Evolutionary conservation across 768 basidiomycete species (phyloP).

Genomic region (Pisolithus sp.): DNA sequence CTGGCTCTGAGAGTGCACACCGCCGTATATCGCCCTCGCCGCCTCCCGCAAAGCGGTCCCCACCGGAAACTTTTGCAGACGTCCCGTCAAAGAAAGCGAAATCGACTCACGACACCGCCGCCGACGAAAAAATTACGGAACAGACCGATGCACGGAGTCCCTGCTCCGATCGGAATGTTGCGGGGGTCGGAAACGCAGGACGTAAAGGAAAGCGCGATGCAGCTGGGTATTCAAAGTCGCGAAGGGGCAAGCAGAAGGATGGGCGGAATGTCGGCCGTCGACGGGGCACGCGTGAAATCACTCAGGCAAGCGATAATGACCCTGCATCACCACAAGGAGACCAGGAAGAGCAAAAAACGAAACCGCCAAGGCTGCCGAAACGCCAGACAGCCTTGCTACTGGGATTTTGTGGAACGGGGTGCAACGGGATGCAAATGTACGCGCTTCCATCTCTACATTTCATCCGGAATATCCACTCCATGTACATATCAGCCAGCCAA

Average conservation of each 20-base stretch:
- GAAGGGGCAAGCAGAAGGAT: conserved; percentile 32
- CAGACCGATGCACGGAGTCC: too few species aligned
- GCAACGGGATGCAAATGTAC: conserved; percentile 94
- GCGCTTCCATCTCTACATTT: conserved; percentile 17
- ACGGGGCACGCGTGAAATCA: conserved; percentile 33
- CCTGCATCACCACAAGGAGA: neutral
- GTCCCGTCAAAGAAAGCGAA: neutral
- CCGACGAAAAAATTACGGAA: too few species aligned
- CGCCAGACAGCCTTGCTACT: conserved; percentile 77
- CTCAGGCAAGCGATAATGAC: neutral
- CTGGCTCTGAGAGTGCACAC: too few species aligned
- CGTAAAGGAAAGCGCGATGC: conserved; percentile 16
- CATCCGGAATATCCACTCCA: neutral
- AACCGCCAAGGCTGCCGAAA: conserved; percentile 67
- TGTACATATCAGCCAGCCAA: conserved; percentile 52
- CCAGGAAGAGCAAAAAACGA: conserved; percentile 17
- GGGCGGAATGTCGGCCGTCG: conserved; percentile 33
- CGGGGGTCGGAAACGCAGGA: neutral
- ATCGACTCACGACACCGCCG: too few species aligned
- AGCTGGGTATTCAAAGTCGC: conserved; percentile 28
- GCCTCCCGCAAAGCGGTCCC: conserved; percentile 6
- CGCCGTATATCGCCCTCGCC: neutral
- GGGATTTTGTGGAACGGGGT: conserved; percentile 90
- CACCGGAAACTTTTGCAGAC: neutral
- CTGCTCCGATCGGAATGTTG: neutral